phyloP scores from a whole-genome alignment of 2,329 filamentous ascomycete genomes.

The Pseudocercospora eumusae region DNA sequence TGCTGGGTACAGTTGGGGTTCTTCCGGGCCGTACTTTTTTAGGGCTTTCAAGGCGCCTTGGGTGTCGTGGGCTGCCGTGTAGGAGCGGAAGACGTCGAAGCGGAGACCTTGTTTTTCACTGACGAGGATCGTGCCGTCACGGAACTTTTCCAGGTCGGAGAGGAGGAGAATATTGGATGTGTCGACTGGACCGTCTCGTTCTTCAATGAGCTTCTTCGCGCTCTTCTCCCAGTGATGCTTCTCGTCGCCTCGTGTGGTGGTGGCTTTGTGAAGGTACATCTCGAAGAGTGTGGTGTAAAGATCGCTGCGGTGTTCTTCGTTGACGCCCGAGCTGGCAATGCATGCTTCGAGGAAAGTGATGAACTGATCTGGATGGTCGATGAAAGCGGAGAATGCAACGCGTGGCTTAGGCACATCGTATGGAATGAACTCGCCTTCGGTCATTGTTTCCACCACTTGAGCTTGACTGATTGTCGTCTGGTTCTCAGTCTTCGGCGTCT shows the following conservation, averaged over 20 bases:
- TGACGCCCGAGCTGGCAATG: constrained; percentile 69
- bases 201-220: constrained; percentile 84
- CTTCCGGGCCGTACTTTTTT: constrained; percentile 85
- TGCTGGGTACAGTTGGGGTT: constrained; percentile 88
- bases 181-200: constrained; percentile 79
- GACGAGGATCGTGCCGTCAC: constrained; percentile 85
- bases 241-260: constrained; percentile 68
- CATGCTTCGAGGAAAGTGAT: constrained; percentile 91
- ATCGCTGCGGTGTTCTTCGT: constrained; percentile 74
- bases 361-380: constrained; percentile 90
- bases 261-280: constrained; percentile 93
- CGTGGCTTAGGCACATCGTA: constrained; percentile 82
- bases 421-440: constrained; percentile 54
- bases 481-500: constrained; percentile 49
- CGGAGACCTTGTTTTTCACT: constrained; percentile 89
- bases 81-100: constrained; percentile 95
- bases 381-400: constrained; percentile 92
- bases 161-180: constrained; percentile 91
- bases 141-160: constrained; percentile 87
- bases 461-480: constrained; percentile 57
- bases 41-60: constrained; percentile 85
- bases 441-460: constrained; percentile 55
- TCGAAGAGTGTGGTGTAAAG: constrained; percentile 95
- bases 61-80: constrained; percentile 89
- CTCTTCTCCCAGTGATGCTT: constrained; percentile 84